Conservation (phyloP, 2,329 filamentous ascomycete genomes). For the Catunica adiposa region DNA sequence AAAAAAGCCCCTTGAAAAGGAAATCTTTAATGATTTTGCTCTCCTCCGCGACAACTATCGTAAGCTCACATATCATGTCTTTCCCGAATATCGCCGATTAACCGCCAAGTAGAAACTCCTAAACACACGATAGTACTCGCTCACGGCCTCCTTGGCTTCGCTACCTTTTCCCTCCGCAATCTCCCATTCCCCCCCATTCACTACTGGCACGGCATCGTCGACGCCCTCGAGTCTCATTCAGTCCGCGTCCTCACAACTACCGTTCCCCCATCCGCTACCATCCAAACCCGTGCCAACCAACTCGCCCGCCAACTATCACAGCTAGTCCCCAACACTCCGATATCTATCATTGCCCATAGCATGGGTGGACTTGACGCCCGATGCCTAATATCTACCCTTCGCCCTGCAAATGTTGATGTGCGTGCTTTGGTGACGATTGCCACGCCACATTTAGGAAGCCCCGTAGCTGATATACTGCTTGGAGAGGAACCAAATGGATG, state of each 20-base stretch:
- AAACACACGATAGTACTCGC: constrained; percentile 47
- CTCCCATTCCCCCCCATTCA: constrained; percentile 35
- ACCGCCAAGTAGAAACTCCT: constrained; percentile 21
- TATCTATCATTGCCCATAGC: constrained; percentile 61
- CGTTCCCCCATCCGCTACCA: constrained; percentile 44
- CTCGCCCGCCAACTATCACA: constrained; percentile 37
- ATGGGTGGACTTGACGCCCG: constrained; percentile 51
- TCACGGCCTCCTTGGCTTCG: constrained; percentile 48
- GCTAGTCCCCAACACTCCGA: constrained; percentile 31
- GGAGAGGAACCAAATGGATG: constrained; percentile 25
- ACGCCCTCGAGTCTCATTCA: constrained; percentile 37
- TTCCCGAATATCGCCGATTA: background rate
- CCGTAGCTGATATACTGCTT: constrained; percentile 39
- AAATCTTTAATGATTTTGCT: constrained; percentile 14
- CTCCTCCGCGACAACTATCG: constrained; percentile 12
- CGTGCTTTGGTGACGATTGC: constrained; percentile 38
- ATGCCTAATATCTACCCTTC: constrained; percentile 45
- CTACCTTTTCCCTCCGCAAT: constrained; percentile 35
- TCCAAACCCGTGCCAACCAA: constrained; percentile 41
- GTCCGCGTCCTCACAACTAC: constrained; percentile 41
- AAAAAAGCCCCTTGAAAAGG: constrained; percentile 11
- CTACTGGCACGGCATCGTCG: constrained; percentile 49
- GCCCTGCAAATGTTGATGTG: constrained; percentile 30
- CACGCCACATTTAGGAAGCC: constrained; percentile 38
- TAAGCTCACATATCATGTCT: background rate